Conservation (phyloP, 2,329 filamentous ascomycete genomes). For the Trichoderma gracile region DNA sequence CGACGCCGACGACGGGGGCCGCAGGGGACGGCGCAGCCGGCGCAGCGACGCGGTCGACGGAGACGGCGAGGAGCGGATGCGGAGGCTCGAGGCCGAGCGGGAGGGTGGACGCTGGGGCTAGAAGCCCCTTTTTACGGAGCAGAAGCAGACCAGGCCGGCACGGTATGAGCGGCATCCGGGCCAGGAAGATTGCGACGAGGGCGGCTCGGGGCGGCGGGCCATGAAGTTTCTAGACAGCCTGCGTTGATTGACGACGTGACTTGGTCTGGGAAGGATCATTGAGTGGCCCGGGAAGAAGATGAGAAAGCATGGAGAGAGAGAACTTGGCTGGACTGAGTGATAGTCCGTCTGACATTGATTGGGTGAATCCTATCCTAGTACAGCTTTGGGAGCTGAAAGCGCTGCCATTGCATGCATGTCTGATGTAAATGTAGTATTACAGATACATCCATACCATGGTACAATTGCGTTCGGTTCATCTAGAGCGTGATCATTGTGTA, state of each 20-base stretch:
- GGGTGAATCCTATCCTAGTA: not conserved
- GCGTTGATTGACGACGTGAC: not conserved
- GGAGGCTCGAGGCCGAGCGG: constrained; percentile 59
- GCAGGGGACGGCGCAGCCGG: constrained; percentile 45
- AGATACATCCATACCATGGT: no score
- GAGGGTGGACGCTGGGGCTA: constrained; percentile 55
- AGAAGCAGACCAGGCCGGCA: not conserved
- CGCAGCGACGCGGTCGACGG: constrained; percentile 50
- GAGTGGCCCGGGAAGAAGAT: not conserved
- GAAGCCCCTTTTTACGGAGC: constrained; percentile 7
- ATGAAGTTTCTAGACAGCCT: not conserved
- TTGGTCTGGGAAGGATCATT: no score
- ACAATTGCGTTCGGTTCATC: no score
- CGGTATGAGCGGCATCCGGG: not conserved
- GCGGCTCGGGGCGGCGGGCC: not conserved
- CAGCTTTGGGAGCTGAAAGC: not conserved
- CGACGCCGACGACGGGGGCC: constrained; percentile 45
- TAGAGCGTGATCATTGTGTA: no score
- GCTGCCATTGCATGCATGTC: not conserved
- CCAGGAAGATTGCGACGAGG: not conserved
- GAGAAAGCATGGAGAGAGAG: not conserved
- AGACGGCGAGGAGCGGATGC: constrained; percentile 55
- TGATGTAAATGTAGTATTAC: no score
- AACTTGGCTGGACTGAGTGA: constrained; percentile 1
- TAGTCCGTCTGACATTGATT: no score